These are phyloP conservation scores for Termitomyces sp. DNA, from an alignment of 768 basidiomycete genomes.

Conservation along the genomic window DNA sequence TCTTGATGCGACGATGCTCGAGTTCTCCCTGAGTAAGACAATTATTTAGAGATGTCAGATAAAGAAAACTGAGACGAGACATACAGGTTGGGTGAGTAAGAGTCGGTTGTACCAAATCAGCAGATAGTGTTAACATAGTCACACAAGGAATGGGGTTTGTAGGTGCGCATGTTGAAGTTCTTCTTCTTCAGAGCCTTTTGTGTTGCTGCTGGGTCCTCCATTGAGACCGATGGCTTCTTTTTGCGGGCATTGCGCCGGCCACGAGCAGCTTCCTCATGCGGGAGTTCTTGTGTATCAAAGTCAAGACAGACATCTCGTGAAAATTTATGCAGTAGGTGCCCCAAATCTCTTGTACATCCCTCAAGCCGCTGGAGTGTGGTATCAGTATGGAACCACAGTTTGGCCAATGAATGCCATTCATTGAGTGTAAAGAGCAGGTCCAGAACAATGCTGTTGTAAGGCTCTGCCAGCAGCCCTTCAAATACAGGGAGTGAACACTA, in stretches of 20 bases:
- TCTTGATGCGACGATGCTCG: constrained; percentile 36
- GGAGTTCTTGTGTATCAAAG: background rate
- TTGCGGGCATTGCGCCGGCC: background rate
- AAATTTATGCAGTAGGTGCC: background rate
- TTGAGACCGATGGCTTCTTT: constrained; percentile 8
- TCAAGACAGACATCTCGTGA: background rate
- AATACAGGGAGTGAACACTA: constrained; percentile 15
- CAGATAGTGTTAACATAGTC: constrained; percentile 8
- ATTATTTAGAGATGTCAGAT: too few species aligned
- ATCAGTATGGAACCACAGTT: background rate
- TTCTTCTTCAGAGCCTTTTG: background rate
- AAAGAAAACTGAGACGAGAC: too few species aligned
- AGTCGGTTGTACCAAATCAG: constrained; percentile 33
- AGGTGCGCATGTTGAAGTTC: constrained; percentile 6
- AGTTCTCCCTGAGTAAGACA: constrained; percentile 34
- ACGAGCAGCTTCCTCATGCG: background rate
- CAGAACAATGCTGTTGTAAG: constrained; percentile 12
- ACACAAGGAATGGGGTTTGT: constrained; percentile 14
- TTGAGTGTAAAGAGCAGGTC: constrained; percentile 14
- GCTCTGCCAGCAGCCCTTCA: constrained; percentile 1
- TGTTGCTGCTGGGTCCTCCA: too few species aligned
- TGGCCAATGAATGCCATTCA: constrained; percentile 22
- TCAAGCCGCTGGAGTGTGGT: background rate
- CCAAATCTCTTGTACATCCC: background rate
- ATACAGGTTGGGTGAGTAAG: constrained; percentile 38